Evolutionary conservation across 768 basidiomycete species (phyloP).

Genomic region (Agaricus blazei): DNA sequence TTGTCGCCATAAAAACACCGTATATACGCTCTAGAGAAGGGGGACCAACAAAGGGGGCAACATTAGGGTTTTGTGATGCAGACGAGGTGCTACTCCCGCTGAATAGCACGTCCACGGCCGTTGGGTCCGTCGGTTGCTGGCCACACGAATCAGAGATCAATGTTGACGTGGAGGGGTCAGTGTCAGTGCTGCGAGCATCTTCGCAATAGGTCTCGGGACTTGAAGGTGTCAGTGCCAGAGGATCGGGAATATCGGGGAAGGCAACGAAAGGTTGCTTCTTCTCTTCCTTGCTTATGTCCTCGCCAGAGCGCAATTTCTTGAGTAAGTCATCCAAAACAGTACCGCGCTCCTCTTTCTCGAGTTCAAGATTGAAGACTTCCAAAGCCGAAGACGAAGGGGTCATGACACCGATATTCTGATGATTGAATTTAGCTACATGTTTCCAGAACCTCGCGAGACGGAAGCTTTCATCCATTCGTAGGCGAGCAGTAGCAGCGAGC

Average conservation of each 20-base stretch:
- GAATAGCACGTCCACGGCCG: not conserved
- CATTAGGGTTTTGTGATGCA: no score
- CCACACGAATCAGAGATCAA: not conserved
- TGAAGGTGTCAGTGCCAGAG: not conserved
- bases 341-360: conserved; percentile 13
- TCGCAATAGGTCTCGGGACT: not conserved
- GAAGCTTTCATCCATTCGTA: conserved; percentile 32
- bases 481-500: conserved; percentile 37
- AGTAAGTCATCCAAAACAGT: conserved; percentile 1
- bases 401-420: conserved; percentile 18
- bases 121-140: not conserved
- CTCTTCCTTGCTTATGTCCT: not conserved
- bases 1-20: not conserved
- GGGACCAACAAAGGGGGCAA: not conserved
- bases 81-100: not conserved
- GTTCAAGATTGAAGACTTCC: conserved; percentile 24
- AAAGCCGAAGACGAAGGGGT: conserved; percentile 32
- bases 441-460: conserved; percentile 40
- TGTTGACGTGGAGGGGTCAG: not conserved
- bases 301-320: not conserved
- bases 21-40: not conserved
- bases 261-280: not conserved
- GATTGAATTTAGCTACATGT: conserved; percentile 29
- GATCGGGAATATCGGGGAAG: not conserved
- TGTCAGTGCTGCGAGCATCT: not conserved